Percentiles rank a stretch among this genome's conserved stretches.
Evolutionary conservation across 2,329 filamentous ascomycete species (phyloP).

Genomic region (Zopfia rhizophila): DNA sequence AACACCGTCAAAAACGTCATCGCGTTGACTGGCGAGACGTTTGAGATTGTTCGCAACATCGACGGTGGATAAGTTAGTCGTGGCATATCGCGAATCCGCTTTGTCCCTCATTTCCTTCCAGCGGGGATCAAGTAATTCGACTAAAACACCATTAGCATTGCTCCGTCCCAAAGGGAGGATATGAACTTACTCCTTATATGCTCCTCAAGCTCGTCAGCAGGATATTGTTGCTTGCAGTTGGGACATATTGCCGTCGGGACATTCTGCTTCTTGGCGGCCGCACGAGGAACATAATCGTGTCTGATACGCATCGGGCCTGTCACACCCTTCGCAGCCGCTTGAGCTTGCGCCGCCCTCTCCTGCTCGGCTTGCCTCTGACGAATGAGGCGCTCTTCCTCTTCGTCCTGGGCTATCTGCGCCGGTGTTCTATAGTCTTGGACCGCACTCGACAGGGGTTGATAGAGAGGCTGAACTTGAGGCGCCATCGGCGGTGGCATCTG

Average conservation of each 20-base stretch:
- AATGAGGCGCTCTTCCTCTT: constrained; percentile 50
- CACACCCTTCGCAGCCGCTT: constrained; percentile 78
- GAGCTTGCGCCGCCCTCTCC: constrained; percentile 77
- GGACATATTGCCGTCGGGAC: constrained; percentile 81
- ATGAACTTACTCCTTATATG: constrained; percentile 81
- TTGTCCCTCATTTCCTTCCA: constrained; percentile 98
- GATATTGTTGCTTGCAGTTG: constrained; percentile 91
- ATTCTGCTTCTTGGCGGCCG: constrained; percentile 74
- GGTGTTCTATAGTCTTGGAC: constrained; percentile 44
- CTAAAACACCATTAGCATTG: constrained; percentile 55
- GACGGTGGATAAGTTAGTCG: constrained; percentile 84
- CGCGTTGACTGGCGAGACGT: constrained; percentile 87
- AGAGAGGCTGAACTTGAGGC: constrained; percentile 41
- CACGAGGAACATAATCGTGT: constrained; percentile 89
- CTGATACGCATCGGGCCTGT: constrained; percentile 85
- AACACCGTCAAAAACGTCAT: constrained; percentile 83
- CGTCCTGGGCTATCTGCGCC: constrained; percentile 47
- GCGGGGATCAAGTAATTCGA: constrained; percentile 90
- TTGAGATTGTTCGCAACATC: constrained; percentile 96
- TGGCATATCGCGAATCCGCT: constrained; percentile 82
- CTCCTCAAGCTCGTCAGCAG: constrained; percentile 85
- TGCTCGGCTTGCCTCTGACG: constrained; percentile 57
- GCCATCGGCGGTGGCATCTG: constrained; percentile 38
- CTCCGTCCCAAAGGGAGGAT: neutral
- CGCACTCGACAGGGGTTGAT: constrained; percentile 32